Evolutionary conservation across 768 basidiomycete genomes (phyloP), one percentile per base, ranked within the genome.

Genomic region (Favolaschia claudopus): DNA sequence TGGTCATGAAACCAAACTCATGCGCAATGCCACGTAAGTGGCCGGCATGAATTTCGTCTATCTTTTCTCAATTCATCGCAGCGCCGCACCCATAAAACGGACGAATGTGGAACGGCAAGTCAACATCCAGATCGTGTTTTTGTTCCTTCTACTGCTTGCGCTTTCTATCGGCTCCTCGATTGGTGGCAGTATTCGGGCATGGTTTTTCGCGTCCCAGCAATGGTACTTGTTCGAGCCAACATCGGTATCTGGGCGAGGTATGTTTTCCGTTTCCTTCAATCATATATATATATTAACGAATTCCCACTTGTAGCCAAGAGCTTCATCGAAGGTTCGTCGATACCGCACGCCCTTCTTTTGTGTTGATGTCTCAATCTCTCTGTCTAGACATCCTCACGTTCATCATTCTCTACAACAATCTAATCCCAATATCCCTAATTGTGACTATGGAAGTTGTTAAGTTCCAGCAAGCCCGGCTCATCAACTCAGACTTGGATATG

Each of bases 391-490:
- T 99, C 55, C 83, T 99, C 34, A 99, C 97, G 10, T 99, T 98
- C 79, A 93, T 99, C 75, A 96, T 99, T 74, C 83, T 98, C 36
- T 99, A 98, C 82, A 99, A 98, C 80, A 99, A 99, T 78, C 84
- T 99, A 66, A 99, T 99, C 60, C 96, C 96, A 4, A 99, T 99
- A 69, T 99, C 96, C 54, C 88, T 99, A 66, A 96, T 99, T 67
- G 97, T 99, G 66, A 99, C 97, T 4, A 99, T 99, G 91, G 97
- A 99, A 79, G 92, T 99, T 31, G 97, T 99, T 78, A 98, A 98
- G 73, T 99, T 91, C 69, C 95, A 97, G 72, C 97, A 99, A 77
- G 96, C 97, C 1, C 91, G 93, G 32, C 84, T 98, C 49, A 99
- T 99, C 81, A 99, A 99, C 74, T 95, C 86, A 24, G 97, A 96